Conservation (phyloP, 2,329 filamentous ascomycete species). For the Trichoderma lentiforme region DNA sequence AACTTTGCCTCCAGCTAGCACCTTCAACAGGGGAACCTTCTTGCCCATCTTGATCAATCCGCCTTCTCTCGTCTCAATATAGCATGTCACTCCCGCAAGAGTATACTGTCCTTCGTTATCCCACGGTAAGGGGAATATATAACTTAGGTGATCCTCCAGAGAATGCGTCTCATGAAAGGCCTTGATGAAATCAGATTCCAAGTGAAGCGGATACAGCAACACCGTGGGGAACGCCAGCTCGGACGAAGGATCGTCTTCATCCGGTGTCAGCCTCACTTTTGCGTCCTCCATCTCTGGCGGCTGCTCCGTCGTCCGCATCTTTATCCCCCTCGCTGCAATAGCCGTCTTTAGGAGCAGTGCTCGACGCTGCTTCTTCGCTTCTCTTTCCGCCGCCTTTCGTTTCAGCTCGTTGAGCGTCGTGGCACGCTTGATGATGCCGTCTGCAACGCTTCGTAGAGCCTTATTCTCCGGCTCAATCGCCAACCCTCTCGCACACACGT, state of each 20-base stretch:
- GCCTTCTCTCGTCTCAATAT: constrained; percentile 76
- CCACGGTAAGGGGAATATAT: constrained; percentile 89
- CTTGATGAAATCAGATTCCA: constrained; percentile 89
- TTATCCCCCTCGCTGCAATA: constrained; percentile 67
- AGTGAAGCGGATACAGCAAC: constrained; percentile 77
- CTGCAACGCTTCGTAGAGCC: constrained; percentile 58
- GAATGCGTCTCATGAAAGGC: constrained; percentile 74
- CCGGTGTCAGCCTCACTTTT: constrained; percentile 62
- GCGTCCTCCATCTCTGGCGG: constrained; percentile 89
- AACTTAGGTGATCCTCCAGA: constrained; percentile 73
- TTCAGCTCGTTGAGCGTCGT: constrained; percentile 53
- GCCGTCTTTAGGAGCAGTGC: constrained; percentile 62
- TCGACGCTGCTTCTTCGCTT: constrained; percentile 54
- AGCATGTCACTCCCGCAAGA: constrained; percentile 70
- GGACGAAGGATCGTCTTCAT: constrained; percentile 70
- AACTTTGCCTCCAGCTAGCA: constrained; percentile 71
- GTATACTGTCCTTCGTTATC: constrained; percentile 67
- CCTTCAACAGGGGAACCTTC: constrained; percentile 73
- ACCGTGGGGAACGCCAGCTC: constrained; percentile 73
- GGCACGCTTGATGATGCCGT: constrained; percentile 61
- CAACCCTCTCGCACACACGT: constrained; percentile 72
- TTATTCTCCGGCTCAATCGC: constrained; percentile 67
- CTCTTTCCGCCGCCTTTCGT: constrained; percentile 53
- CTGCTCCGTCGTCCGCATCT: constrained; percentile 61
- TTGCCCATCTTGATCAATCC: constrained; percentile 87